These are phyloP conservation scores for Erodium trifolium DNA, from an alignment of 441 rosid genomes.

Conservation along the genomic window DNA sequence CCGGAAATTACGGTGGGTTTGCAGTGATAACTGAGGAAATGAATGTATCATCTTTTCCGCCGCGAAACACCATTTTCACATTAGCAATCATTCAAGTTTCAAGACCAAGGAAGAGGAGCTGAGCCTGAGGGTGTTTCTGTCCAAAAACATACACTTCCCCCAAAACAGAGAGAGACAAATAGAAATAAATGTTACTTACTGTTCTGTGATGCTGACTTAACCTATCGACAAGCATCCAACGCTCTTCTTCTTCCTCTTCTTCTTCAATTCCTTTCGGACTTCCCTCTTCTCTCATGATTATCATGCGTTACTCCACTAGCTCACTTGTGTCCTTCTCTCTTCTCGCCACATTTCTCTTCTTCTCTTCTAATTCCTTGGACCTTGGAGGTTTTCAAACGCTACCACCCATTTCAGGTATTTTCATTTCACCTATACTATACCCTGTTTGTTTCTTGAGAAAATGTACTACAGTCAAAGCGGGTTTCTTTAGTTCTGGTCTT, in stretches of 20 bases:
- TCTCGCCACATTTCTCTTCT: not conserved
- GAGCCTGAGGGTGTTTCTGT: not conserved
- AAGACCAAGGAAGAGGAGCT: too few species aligned
- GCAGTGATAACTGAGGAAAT: too few species aligned
- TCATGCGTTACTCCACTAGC: not conserved
- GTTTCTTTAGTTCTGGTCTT: not conserved
- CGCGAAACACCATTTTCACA: too few species aligned
- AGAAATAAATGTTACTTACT: not conserved
- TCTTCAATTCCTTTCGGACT: not conserved
- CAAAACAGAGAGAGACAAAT: not conserved
- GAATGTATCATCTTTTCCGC: too few species aligned
- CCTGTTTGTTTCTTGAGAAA: too few species aligned
- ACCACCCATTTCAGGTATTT: not conserved
- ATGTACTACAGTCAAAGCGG: too few species aligned
- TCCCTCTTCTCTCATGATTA: not conserved
- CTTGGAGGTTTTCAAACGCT: conserved; percentile 1
- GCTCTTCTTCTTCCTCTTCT: not conserved
- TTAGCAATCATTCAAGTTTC: too few species aligned
- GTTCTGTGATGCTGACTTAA: not conserved
- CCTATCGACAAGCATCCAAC: not conserved
- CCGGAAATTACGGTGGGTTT: too few species aligned
- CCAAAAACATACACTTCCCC: not conserved
- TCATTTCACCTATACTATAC: too few species aligned
- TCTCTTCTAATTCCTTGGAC: not conserved
- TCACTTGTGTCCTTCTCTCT: not conserved